Evolutionary conservation across 495 filamentous ascomycete species (phyloP), one percentile per base, ranked within the genome.

Genomic region (Xylaria grammica): DNA sequence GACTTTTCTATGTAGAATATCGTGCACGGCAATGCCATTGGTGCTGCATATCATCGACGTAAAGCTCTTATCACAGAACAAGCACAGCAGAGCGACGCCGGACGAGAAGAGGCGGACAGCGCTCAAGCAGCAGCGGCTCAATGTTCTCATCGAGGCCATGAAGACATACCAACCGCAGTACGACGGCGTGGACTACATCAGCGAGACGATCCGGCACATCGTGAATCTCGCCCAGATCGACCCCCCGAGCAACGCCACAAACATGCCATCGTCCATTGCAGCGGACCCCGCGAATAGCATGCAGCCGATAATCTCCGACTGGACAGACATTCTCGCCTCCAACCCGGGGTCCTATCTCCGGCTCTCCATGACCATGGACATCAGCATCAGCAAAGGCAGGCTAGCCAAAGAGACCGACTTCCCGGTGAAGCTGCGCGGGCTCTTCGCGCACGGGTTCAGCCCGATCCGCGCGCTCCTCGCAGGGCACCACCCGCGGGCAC

Each of bases 71-170:
- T 68, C 65, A 0, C 67, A 71, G 34, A 71, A 69, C 44, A 74
- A 68, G 42, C 65, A 53, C 10, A 72, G 58, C 34, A 36, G 27
- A 46, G 29, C 27, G 58, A 27, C 60, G 15, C 30, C 58, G 20
- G 55, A 51, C 3, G 55, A 67, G 19, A 67, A 69, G 44, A 65
- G 66, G 10, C 67, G 71, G 9, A 48, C 65, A 34, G 66, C 67
- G 3, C 58, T 73, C 9, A 75, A 75, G 51, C 73, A 75, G 29
- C 71, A 74, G 19, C 69, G 73, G n/a, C 67, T 75, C n/a, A 75
- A 75, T 59, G 73, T 75, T 27, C 69, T 75, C 15, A 74, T 75
- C 53, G 73, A 75, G 63, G 73, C 73, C 1, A 75, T 75, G 73
- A 74, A 73, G 32, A 75, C 73, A 0, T 75, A 75, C 54, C 73